phyloP scores from a whole-genome alignment of 2,329 filamentous ascomycete genomes.

The Colletotrichum sp. region DNA sequence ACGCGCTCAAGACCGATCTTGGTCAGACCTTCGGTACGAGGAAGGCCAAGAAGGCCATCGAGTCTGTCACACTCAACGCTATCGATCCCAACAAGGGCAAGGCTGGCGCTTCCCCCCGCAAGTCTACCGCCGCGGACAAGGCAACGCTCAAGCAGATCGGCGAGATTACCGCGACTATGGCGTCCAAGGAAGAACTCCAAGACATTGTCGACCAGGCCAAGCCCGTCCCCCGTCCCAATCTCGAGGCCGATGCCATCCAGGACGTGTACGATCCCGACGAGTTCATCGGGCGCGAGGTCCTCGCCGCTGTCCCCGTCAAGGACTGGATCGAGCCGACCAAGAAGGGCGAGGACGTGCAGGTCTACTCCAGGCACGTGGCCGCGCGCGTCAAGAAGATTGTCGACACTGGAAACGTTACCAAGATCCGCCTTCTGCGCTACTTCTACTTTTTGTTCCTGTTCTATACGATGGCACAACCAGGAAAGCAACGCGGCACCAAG shows the following conservation, averaged over 20 bases:
- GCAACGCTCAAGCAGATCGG: constrained; percentile 70
- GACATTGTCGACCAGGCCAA: constrained; percentile 70
- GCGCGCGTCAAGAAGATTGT: constrained; percentile 58
- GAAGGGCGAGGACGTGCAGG: constrained; percentile 59
- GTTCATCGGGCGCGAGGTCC: constrained; percentile 71
- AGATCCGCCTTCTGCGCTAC: constrained; percentile 66
- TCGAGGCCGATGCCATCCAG: constrained; percentile 68
- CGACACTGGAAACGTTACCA: constrained; percentile 48
- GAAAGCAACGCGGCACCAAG: constrained; percentile 50
- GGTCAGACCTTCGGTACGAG: constrained; percentile 84
- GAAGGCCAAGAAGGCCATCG: constrained; percentile 81
- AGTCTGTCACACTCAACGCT: constrained; percentile 72
- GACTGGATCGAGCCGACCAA: constrained; percentile 76
- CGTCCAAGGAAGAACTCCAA: constrained; percentile 69
- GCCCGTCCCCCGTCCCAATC: constrained; percentile 74
- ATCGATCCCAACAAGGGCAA: constrained; percentile 54
- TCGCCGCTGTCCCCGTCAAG: constrained; percentile 71
- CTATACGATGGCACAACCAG: constrained; percentile 51
- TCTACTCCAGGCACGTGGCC: constrained; percentile 69
- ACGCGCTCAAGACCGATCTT: constrained; percentile 70
- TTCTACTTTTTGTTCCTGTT: constrained; percentile 63
- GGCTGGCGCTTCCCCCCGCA: constrained; percentile 39
- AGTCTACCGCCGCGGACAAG: constrained; percentile 59
- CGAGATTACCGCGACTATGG: constrained; percentile 67
- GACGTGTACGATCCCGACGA: constrained; percentile 74